These are phyloP conservation scores for Podaxis sp. DNA, from an alignment of 768 basidiomycete genomes.

Conservation along the genomic window DNA sequence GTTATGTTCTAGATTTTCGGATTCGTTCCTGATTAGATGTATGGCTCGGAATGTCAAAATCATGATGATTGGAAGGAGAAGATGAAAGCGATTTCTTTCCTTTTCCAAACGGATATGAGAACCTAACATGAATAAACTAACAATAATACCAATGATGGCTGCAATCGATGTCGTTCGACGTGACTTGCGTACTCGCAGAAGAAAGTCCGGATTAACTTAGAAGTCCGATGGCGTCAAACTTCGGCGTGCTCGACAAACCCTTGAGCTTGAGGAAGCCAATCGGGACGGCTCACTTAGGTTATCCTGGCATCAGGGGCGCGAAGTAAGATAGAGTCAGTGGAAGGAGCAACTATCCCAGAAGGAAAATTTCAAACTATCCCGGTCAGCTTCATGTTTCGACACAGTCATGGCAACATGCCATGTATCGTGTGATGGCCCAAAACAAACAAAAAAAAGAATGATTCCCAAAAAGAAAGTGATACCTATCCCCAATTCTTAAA, in stretches of 20 bases:
- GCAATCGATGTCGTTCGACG: conserved; percentile 82
- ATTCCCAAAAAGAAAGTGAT: neutral
- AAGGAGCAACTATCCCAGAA: conserved; percentile 39
- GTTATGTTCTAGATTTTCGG: conserved; percentile 73
- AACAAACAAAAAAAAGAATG: neutral
- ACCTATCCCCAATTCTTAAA: too few species aligned
- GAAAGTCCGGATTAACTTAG: conserved; percentile 71
- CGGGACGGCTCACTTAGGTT: too few species aligned
- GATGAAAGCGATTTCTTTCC: conserved; percentile 76
- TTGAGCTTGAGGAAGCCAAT: too few species aligned
- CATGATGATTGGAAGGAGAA: conserved; percentile 65
- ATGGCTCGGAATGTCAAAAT: neutral
- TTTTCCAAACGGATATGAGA: conserved; percentile 80
- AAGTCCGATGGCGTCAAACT: neutral
- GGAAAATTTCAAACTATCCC: neutral
- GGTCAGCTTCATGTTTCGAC: too few species aligned
- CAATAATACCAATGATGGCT: conserved; percentile 90
- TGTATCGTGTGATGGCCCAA: neutral
- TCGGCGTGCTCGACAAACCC: neutral
- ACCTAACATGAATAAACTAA: conserved; percentile 85
- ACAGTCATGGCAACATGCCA: too few species aligned
- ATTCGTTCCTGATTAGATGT: neutral
- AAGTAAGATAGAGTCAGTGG: neutral
- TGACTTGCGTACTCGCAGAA: conserved; percentile 75
- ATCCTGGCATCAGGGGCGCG: too few species aligned